A percentile compares a stretch with the other conserved stretches of the same genome.
These are phyloP conservation scores for Gossypium longicalyx DNA, from an alignment of 345 rosid genomes.

Conservation along the genomic window DNA sequence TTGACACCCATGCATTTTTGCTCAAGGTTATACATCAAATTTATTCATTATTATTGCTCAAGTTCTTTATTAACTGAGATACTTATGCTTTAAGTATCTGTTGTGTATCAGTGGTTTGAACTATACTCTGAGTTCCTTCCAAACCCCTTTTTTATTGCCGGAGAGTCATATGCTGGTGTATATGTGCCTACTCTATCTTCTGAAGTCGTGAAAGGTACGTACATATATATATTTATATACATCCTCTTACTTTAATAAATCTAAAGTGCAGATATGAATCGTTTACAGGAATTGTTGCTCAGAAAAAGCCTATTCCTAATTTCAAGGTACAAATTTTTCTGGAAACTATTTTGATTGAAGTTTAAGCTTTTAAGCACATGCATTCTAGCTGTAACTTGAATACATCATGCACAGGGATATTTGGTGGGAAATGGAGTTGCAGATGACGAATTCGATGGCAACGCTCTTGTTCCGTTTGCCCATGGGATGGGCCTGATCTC, in stretches of 20 bases:
- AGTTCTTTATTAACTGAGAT: slow-evolving; percentile 9
- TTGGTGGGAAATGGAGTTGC: slow-evolving; percentile 91
- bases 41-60: background rate
- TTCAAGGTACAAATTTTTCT: slow-evolving; percentile 42
- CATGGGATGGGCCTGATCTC: slow-evolving; percentile 96
- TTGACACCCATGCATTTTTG: slow-evolving; percentile 64
- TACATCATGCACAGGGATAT: slow-evolving; percentile 57
- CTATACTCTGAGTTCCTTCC: slow-evolving; percentile 71
- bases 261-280: slow-evolving; percentile 3
- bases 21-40: slow-evolving; percentile 42
- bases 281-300: slow-evolving; percentile 57
- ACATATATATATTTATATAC: too few species aligned
- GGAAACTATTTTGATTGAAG: too few species aligned
- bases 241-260: slow-evolving; percentile 4
- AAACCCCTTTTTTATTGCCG: slow-evolving; percentile 73
- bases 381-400: slow-evolving; percentile 7
- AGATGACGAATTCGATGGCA: slow-evolving; percentile 68
- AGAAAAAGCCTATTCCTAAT: slow-evolving; percentile 55
- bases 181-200: slow-evolving; percentile 80
- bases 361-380: background rate
- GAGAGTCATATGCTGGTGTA: slow-evolving; percentile 94
- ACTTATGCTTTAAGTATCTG: slow-evolving; percentile 1
- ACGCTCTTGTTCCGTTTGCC: slow-evolving; percentile 77
- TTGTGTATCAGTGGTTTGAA: slow-evolving; percentile 67
- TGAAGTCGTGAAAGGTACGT: slow-evolving; percentile 65